phyloP scores from a whole-genome alignment of 2,329 filamentous ascomycete species.

The Chrysoporthe deuterocubensis region DNA sequence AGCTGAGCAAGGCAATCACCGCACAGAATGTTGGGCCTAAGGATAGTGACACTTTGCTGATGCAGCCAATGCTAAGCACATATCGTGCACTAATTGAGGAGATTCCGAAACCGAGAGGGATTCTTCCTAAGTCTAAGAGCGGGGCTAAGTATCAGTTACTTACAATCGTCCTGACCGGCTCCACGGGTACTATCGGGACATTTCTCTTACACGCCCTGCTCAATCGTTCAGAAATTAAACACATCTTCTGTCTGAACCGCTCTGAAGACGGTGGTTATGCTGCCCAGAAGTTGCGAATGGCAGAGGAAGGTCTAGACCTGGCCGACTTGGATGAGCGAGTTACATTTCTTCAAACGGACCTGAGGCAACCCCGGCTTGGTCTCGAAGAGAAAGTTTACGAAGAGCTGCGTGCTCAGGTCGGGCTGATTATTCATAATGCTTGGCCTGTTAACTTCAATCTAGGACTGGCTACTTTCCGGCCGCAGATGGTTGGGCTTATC shows the following conservation, averaged over 20 bases:
- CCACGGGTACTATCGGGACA: constrained; percentile 32
- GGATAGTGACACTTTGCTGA: constrained; percentile 29
- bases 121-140: background rate
- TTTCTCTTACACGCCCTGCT: constrained; percentile 17
- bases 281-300: constrained; percentile 12
- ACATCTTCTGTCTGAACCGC: constrained; percentile 15
- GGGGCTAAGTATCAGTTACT: background rate
- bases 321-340: constrained; percentile 28
- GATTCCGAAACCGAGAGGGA: background rate
- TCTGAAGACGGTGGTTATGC: constrained; percentile 9
- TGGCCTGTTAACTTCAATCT: constrained; percentile 64
- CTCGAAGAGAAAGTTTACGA: constrained; percentile 37
- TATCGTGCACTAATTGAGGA: constrained; percentile 9
- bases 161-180: constrained; percentile 33
- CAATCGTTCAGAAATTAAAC: constrained; percentile 9
- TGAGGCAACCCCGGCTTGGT: constrained; percentile 44
- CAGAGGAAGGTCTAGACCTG: background rate
- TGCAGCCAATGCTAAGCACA: constrained; percentile 28
- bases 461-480: constrained; percentile 50
- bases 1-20: background rate
- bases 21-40: background rate
- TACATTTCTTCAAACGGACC: constrained; percentile 41
- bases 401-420: constrained; percentile 39
- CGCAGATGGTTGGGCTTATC: constrained; percentile 46
- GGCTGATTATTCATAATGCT: constrained; percentile 53